Base-by-base conservation (phyloP, 345 rosid species). In the Citrus cavaleriei region DNA sequence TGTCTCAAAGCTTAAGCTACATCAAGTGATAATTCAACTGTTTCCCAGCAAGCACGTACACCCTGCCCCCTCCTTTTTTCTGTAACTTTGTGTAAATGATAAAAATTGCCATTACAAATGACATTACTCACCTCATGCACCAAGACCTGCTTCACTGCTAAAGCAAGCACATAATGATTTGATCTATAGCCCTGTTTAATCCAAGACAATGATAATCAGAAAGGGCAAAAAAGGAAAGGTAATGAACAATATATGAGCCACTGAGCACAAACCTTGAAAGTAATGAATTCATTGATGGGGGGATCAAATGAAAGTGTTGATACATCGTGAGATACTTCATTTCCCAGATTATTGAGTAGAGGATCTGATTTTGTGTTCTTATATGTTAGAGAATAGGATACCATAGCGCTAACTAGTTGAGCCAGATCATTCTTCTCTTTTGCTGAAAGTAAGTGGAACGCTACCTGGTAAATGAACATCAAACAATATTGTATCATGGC, bases 141-240 rank as follows among this genome's bases (percentile, higher is more conserved):
- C 86, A 94, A 82, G 82, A 92, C 84, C 86, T 92, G 98, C 89
- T 94, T 96, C 94, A 89, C 87, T 21, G 95, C 89, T 59, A 88
- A 68, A 71, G 97, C 80, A 63, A 96, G 94, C 68, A 84, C 81
- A 77, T 88, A 81, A 86, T 90, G 94, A 84, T 84, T 83, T 55
- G 85, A 86, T 70, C 18, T 78, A 83, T 86, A 83, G 74, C 86
- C 97, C 97, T 96, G 94, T 79, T 84, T 73, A 75, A 61, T 81
- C 80, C 75, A 85, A 79, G 70, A 81, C 75, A 55, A 38, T 16
- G 59, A 70, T 49, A 74, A 72, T 80, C 51, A 75, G 71, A 30
- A 28, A 19, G 55, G 63, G 57, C 49, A 2, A 58, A 49, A 19
- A 59, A 59, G 64, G 7, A 58, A 34, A 64, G 57, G 49, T 5